These are phyloP conservation scores for Tolypocladium pustulatum DNA, from an alignment of 2,329 filamentous ascomycete species.

Conservation along the genomic window DNA sequence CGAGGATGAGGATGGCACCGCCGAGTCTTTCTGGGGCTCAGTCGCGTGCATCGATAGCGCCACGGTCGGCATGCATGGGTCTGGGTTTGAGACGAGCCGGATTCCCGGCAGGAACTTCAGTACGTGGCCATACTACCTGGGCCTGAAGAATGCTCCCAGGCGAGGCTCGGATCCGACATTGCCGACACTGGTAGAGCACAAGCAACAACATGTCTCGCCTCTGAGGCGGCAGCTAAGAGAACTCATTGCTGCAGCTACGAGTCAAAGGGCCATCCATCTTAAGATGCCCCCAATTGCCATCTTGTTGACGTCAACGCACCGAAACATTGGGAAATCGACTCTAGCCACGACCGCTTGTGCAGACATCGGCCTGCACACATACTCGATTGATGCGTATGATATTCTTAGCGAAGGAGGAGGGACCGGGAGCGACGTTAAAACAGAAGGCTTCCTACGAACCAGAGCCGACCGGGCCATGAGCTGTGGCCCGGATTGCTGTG, in stretches of 20 bases:
- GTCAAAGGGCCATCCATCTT: constrained; percentile 73
- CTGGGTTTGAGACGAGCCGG: constrained; percentile 74
- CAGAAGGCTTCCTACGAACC: constrained; percentile 79
- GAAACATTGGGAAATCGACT: constrained; percentile 85
- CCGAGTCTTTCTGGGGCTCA: constrained; percentile 71
- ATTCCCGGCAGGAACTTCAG: constrained; percentile 67
- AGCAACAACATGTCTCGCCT: constrained; percentile 42
- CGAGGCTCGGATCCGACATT: constrained; percentile 25
- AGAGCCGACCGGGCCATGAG: constrained; percentile 80
- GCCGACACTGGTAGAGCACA: constrained; percentile 32
- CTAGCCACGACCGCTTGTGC: constrained; percentile 67
- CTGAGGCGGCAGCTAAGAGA: constrained; percentile 67
- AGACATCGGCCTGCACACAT: constrained; percentile 84
- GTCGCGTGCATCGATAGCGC: constrained; percentile 78
- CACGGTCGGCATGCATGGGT: constrained; percentile 82
- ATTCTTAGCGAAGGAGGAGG: constrained; percentile 79
- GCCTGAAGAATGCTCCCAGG: constrained; percentile 56
- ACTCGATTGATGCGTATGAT: constrained; percentile 83
- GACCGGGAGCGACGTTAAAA: constrained; percentile 85
- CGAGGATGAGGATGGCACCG: constrained; percentile 46
- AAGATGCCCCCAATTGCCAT: constrained; percentile 83
- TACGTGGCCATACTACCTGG: constrained; percentile 85
- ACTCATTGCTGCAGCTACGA: constrained; percentile 79
- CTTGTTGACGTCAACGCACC: constrained; percentile 80
- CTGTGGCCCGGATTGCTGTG: constrained; percentile 76